phyloP scores from a whole-genome alignment of 2,329 filamentous ascomycete species.

The Epichloe hybrida region DNA sequence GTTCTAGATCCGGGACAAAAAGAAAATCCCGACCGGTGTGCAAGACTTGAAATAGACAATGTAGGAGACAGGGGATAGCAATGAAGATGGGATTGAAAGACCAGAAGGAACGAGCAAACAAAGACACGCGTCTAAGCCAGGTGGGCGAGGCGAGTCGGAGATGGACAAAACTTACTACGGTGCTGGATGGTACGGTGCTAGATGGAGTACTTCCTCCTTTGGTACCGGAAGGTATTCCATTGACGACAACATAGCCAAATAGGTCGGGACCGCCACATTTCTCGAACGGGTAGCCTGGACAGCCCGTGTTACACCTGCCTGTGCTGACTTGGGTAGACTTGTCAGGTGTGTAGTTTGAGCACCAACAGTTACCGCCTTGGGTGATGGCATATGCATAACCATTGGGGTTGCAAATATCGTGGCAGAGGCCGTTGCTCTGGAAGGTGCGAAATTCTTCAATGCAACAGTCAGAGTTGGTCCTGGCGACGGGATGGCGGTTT shows the following conservation, averaged over 20 bases:
- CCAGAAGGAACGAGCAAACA: neutral
- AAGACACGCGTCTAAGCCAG: neutral
- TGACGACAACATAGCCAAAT: conserved; percentile 53
- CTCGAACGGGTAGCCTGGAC: conserved; percentile 56
- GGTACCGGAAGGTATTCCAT: conserved; percentile 43
- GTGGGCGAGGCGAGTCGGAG: conserved; percentile 1
- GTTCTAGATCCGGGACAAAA: too few relatives aligned
- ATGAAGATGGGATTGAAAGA: neutral
- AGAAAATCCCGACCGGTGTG: too few relatives aligned
- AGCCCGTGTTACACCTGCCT: conserved; percentile 39
- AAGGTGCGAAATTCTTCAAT: conserved; percentile 37
- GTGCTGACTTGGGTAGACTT: conserved; percentile 24
- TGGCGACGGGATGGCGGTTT: neutral
- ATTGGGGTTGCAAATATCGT: conserved; percentile 36
- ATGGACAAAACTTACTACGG: conserved; percentile 15
- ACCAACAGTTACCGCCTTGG: conserved; percentile 56
- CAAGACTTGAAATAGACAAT: neutral
- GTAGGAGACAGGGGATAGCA: neutral
- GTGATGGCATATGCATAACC: conserved; percentile 56
- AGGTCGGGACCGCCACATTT: conserved; percentile 48
- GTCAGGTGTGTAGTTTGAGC: conserved; percentile 53
- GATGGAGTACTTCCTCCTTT: conserved; percentile 13
- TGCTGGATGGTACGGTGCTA: conserved; percentile 11
- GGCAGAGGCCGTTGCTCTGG: conserved; percentile 60
- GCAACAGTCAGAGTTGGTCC: conserved; percentile 1